phyloP scores from a whole-genome alignment of 331 rosid genomes.

The Dryas integrifolia region DNA sequence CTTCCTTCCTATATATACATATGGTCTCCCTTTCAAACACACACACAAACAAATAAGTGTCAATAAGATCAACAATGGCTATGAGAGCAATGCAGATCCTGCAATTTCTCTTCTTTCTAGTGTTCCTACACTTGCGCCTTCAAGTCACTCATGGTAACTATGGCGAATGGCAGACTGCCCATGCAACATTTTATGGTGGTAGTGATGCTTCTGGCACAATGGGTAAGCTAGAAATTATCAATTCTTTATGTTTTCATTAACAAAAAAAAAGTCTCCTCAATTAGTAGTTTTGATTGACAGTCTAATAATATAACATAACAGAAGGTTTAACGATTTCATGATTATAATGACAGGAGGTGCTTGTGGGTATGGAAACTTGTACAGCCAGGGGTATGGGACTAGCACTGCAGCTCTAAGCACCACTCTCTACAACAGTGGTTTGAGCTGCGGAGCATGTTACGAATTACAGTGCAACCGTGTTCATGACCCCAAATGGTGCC shows the following conservation, averaged over 20 bases:
- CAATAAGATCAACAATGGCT: neutral
- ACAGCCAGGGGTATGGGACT: conserved; percentile 42
- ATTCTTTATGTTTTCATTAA: neutral
- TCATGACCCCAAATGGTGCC: conserved; percentile 42
- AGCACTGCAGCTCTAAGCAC: conserved; percentile 47
- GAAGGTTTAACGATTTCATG: too few species aligned
- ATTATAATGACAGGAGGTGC: conserved; percentile 42
- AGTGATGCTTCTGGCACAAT: conserved; percentile 42
- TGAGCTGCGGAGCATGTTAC: conserved; percentile 48
- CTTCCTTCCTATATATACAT: neutral
- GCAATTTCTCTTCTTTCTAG: conserved; percentile 7
- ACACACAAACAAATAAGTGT: neutral
- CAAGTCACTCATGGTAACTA: neutral
- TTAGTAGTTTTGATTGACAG: too few species aligned
- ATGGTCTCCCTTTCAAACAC: neutral
- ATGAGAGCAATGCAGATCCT: conserved; percentile 18
- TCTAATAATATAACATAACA: too few species aligned
- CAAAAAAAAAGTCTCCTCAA: too few species aligned
- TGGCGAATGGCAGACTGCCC: conserved; percentile 40
- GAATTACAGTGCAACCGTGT: conserved; percentile 29
- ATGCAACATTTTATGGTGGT: conserved; percentile 58
- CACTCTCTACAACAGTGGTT: conserved; percentile 37
- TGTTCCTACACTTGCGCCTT: neutral
- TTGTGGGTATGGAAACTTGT: conserved; percentile 50
- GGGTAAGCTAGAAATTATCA: conserved; percentile 28